Conservation (phyloP, 2,329 filamentous ascomycete species). For the Fusarium goolgardi region DNA sequence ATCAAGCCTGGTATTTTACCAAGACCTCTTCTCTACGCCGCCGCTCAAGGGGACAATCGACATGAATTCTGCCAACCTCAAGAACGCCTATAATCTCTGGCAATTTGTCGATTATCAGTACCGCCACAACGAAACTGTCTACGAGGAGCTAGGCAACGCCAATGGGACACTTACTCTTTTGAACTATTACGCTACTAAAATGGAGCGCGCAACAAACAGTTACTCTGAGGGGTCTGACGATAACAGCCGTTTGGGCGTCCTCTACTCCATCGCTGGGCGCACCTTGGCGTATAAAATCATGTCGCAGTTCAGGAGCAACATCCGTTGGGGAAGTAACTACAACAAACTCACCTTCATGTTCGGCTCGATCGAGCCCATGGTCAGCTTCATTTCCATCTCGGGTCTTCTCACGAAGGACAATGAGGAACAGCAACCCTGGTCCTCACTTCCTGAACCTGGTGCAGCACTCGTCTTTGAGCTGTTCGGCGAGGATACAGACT, state of each 20-base stretch:
- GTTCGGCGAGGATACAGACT: slow-evolving; percentile 47
- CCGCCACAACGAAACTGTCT: slow-evolving; percentile 61
- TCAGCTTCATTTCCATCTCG: slow-evolving; percentile 65
- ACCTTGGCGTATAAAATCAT: slow-evolving; percentile 62
- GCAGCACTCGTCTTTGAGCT: slow-evolving; percentile 81
- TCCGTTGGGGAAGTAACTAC: slow-evolving; percentile 52
- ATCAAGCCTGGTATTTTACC: slow-evolving; percentile 56
- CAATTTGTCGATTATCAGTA: slow-evolving; percentile 67
- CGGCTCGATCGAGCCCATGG: slow-evolving; percentile 65
- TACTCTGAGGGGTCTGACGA: slow-evolving; percentile 64
- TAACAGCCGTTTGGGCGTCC: slow-evolving; percentile 49
- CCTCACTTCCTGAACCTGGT: slow-evolving; percentile 72
- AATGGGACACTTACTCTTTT: slow-evolving; percentile 59
- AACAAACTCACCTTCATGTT: slow-evolving; percentile 66
- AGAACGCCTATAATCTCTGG: slow-evolving; percentile 65
- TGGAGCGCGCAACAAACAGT: slow-evolving; percentile 69
- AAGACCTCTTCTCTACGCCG: slow-evolving; percentile 53
- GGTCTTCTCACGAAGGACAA: slow-evolving; percentile 62
- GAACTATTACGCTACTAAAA: slow-evolving; percentile 70
- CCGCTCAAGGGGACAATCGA: slow-evolving; percentile 55
- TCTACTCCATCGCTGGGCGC: slow-evolving; percentile 64
- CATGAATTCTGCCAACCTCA: slow-evolving; percentile 54
- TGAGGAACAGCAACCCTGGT: slow-evolving; percentile 56
- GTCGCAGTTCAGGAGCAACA: slow-evolving; percentile 56
- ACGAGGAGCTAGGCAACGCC: slow-evolving; percentile 52